Evolutionary conservation across 176 grass and related monocot genomes (phyloP).

Genomic region (Poa annua): DNA sequence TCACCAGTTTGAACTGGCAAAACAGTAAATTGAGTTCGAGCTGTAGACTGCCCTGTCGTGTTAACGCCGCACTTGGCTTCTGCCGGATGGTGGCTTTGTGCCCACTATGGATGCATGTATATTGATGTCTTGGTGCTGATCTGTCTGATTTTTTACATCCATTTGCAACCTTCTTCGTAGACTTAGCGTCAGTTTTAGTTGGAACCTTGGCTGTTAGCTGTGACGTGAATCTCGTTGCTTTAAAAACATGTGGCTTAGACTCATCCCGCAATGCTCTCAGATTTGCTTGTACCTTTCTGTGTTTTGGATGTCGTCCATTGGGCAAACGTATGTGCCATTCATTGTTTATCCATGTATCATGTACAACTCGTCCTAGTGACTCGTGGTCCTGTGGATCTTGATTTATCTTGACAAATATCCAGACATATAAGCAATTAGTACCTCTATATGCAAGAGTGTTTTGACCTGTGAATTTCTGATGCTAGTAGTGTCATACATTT

Average conservation of each 20-base stretch:
- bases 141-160: not conserved
- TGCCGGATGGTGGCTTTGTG: conserved; percentile 20
- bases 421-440: too few relatives aligned
- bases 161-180: not conserved
- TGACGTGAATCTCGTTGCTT: not conserved
- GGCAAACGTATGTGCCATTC: not conserved
- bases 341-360: not conserved
- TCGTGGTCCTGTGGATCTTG: not conserved
- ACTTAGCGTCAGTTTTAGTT: not conserved
- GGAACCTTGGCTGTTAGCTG: conserved; percentile 14
- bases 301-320: not conserved
- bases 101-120: conserved; percentile 21
- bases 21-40: conserved; percentile 22
- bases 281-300: not conserved
- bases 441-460: too few relatives aligned
- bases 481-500: too few relatives aligned
- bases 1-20: not conserved
- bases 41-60: not conserved
- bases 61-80: not conserved
- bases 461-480: too few relatives aligned
- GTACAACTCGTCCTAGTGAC: not conserved
- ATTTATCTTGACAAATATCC: not conserved
- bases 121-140: conserved; percentile 18
- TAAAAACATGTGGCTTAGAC: conserved; percentile 32
- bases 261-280: not conserved